phyloP scores from a whole-genome alignment of 2,329 filamentous ascomycete species.

The Alternaria brassicae region DNA sequence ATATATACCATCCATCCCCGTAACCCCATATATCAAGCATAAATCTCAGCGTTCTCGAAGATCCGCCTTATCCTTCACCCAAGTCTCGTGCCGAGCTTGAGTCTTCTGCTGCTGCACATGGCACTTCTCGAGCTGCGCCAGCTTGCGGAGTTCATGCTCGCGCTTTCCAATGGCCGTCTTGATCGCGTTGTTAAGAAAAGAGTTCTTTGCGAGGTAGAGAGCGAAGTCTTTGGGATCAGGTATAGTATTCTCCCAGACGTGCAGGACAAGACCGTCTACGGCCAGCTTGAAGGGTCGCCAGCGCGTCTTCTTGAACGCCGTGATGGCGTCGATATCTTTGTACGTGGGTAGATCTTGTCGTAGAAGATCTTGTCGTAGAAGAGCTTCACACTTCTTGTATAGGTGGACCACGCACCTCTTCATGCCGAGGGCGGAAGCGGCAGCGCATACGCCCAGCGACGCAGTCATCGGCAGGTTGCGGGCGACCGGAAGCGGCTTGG shows the following conservation, averaged over 20 bases:
- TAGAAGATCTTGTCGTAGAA: neutral
- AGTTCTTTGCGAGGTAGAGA: neutral
- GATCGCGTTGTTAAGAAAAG: neutral
- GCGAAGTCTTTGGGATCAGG: neutral
- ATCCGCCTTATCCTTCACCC: neutral
- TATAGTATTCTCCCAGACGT: neutral
- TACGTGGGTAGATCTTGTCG: neutral
- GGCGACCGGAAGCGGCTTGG: accelerated
- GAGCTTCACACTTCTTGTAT: neutral
- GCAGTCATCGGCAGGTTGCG: neutral
- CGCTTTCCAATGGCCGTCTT: neutral
- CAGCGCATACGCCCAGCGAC: neutral
- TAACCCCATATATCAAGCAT: neutral
- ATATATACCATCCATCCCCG: neutral
- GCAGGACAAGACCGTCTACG: accelerated
- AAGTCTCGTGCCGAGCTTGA: neutral
- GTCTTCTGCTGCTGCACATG: neutral
- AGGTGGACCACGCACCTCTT: neutral
- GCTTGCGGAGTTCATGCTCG: neutral
- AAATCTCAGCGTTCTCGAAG: neutral
- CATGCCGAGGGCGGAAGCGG: neutral
- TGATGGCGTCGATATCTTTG: neutral
- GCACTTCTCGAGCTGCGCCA: no score
- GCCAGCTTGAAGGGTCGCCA: neutral
- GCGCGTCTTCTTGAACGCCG: neutral